phyloP scores from a whole-genome alignment of 2,329 filamentous ascomycete genomes.

The Penicillium concentricum region DNA sequence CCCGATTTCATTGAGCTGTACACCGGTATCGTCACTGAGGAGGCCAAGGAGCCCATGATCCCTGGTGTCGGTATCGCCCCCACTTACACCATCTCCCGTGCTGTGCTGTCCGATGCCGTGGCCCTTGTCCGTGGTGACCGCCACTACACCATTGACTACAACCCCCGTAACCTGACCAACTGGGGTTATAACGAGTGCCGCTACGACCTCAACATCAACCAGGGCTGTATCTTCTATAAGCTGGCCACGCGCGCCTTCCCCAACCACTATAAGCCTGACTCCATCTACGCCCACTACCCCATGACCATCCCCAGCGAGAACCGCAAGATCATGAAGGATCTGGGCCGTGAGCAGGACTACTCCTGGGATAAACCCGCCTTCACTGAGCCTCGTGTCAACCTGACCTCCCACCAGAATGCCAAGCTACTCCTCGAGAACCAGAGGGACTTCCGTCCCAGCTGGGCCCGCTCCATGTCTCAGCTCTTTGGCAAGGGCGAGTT shows the following conservation, averaged over 20 bases:
- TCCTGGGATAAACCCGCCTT: slow-evolving; percentile 63
- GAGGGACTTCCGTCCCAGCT: slow-evolving; percentile 63
- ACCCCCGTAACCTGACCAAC: slow-evolving; percentile 71
- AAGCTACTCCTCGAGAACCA: slow-evolving; percentile 62
- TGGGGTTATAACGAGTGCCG: slow-evolving; percentile 78
- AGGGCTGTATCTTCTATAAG: slow-evolving; percentile 84
- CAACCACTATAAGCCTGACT: slow-evolving; percentile 73
- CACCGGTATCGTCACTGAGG: slow-evolving; percentile 73
- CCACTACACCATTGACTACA: slow-evolving; percentile 76
- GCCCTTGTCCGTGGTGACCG: slow-evolving; percentile 75
- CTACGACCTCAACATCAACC: slow-evolving; percentile 71
- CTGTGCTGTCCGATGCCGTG: slow-evolving; percentile 74
- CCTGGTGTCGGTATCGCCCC: slow-evolving; percentile 74
- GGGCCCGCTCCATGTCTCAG: slow-evolving; percentile 62
- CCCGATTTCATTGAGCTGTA: slow-evolving; percentile 80
- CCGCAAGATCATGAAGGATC: slow-evolving; percentile 64
- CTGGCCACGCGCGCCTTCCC: slow-evolving; percentile 78
- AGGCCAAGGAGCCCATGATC: slow-evolving; percentile 70
- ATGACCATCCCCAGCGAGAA: slow-evolving; percentile 71
- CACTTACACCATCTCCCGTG: slow-evolving; percentile 73
- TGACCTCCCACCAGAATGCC: slow-evolving; percentile 62
- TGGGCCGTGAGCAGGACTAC: slow-evolving; percentile 68
- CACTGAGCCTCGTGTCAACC: slow-evolving; percentile 52
- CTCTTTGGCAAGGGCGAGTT: slow-evolving; percentile 60
- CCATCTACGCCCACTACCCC: slow-evolving; percentile 77